phyloP scores from a whole-genome alignment of 1,139 yeast genomes.

The Saccharomyces hybrid region DNA sequence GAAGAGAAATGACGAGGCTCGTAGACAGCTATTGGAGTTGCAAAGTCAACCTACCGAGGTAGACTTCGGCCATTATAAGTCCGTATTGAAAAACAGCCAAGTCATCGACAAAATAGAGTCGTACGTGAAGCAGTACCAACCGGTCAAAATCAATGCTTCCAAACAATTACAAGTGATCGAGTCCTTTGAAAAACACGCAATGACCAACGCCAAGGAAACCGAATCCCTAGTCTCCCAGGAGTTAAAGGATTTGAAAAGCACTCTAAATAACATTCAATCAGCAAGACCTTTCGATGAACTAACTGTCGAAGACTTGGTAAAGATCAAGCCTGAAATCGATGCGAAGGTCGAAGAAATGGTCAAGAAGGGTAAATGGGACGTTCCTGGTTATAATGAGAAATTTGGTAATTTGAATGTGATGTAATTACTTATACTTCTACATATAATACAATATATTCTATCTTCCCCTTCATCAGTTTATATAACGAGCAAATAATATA shows the following conservation, averaged over 20 bases:
- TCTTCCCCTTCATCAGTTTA: neutral
- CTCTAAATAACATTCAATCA: constrained; percentile 85
- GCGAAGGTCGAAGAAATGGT: constrained; percentile 94
- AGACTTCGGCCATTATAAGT: constrained; percentile 76
- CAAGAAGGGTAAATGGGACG: constrained; percentile 95
- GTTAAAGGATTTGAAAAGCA: constrained; percentile 75
- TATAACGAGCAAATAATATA: constrained; percentile 1
- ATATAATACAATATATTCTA: neutral
- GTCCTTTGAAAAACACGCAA: constrained; percentile 89
- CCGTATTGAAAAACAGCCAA: constrained; percentile 70
- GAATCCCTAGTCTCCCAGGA: constrained; percentile 84
- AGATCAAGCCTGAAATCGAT: constrained; percentile 96
- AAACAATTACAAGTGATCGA: constrained; percentile 89
- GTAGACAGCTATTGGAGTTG: constrained; percentile 66
- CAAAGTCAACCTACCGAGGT: constrained; percentile 66
- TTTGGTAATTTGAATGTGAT: constrained; percentile 92
- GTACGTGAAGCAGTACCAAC: constrained; percentile 68
- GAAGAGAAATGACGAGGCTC: constrained; percentile 98
- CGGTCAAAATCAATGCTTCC: constrained; percentile 77
- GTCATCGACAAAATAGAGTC: constrained; percentile 77
- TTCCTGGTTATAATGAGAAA: constrained; percentile 97
- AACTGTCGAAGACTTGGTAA: constrained; percentile 88
- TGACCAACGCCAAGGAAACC: constrained; percentile 91
- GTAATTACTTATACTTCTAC: constrained; percentile 38
- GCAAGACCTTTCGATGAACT: constrained; percentile 98